Evolutionary conservation across 805 yeast genomes (phyloP), one percentile per base, ranked within the genome.

Genomic region (Metschnikowia lunata): DNA sequence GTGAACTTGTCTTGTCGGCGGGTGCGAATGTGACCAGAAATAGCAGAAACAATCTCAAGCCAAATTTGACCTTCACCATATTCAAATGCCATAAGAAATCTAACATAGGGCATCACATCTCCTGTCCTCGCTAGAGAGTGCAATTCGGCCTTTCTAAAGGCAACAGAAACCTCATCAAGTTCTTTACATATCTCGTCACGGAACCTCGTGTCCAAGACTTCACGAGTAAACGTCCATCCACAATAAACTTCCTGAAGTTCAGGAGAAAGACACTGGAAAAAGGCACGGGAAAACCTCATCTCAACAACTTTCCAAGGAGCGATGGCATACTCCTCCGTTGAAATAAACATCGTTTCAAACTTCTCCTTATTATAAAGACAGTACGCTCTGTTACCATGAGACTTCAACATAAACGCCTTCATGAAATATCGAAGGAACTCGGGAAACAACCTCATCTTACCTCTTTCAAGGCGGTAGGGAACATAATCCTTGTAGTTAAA

Each of bases 361-460:
- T 9, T 8, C 8, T 36, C 38, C 18, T 26, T 14, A 27, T 36
- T 30, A 23, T 26, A 26, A 18, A 36, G n/a, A 36, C 38, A 36
- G 38, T 36, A 36, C 12, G 38, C 30, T 14, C 15, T 36, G 18
- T 36, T 36, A 23, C 13, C 38, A 11, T 36, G 15, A 11, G 38
- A 26, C 14, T 36, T 36, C 8, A 26, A 2, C 38, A 36, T 10
- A 23, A 36, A 36, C 14, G 30, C 30, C 18, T 36, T 26, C 38
- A 36, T 36, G 30, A 36, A 36, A 9, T 36, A 13, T 14, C 38
- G 38, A 8, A 36, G 12, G 7, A 36, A 36, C 38, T 36, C 38
- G 5, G 38, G 38, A 14, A 36, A 36, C 30, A 36, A 36, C 9
- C 30, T 8, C 38, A 36, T n/a, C 38, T 36, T 36, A 10, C 38